Percentiles rank a stretch among this genome's conserved stretches.
Evolutionary conservation across 2,329 filamentous ascomycete genomes (phyloP).

Genomic region (Arthroderma sp.): DNA sequence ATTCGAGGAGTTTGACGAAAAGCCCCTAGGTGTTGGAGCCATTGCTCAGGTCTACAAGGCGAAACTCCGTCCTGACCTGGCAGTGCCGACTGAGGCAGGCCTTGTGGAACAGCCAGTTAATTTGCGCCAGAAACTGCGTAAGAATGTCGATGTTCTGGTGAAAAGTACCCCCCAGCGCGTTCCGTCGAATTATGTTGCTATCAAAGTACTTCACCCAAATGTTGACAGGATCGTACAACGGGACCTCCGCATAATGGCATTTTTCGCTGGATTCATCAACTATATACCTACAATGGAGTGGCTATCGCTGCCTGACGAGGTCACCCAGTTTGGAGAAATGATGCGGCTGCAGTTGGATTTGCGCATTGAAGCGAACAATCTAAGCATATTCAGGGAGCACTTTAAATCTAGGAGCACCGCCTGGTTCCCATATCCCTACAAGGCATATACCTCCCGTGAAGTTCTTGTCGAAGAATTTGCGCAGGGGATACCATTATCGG

Average conservation of each 20-base stretch:
- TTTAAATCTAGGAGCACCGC: constrained; percentile 81
- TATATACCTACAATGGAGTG: constrained; percentile 88
- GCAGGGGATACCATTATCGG: constrained; percentile 78
- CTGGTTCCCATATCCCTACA: constrained; percentile 94
- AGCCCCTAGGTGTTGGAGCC: constrained; percentile 79
- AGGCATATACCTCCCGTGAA: constrained; percentile 80
- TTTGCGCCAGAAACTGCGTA: constrained; percentile 56
- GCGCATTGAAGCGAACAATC: constrained; percentile 83
- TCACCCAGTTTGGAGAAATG: constrained; percentile 90
- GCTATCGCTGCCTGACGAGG: constrained; percentile 91
- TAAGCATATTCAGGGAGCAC: constrained; percentile 73
- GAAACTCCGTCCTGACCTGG: constrained; percentile 68
- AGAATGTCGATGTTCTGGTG: constrained; percentile 70
- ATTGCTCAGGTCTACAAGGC: constrained; percentile 98
- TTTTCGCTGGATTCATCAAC: constrained; percentile 78
- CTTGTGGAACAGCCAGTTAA: constrained; percentile 40
- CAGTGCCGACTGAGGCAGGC: constrained; percentile 47
- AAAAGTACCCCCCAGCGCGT: constrained; percentile 77
- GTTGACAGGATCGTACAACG: constrained; percentile 83
- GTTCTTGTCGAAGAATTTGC: constrained; percentile 93
- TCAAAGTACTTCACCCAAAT: constrained; percentile 88
- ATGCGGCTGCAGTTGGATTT: constrained; percentile 96
- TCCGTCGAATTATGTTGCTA: constrained; percentile 81
- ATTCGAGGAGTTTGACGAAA: constrained; percentile 88
- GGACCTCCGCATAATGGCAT: constrained; percentile 83